Percentiles rank a stretch among this genome's conserved stretches.
These are phyloP conservation scores for Trypanosomatidae sp. DNA, from an alignment of 208 protist genomes.

Conservation along the genomic window DNA sequence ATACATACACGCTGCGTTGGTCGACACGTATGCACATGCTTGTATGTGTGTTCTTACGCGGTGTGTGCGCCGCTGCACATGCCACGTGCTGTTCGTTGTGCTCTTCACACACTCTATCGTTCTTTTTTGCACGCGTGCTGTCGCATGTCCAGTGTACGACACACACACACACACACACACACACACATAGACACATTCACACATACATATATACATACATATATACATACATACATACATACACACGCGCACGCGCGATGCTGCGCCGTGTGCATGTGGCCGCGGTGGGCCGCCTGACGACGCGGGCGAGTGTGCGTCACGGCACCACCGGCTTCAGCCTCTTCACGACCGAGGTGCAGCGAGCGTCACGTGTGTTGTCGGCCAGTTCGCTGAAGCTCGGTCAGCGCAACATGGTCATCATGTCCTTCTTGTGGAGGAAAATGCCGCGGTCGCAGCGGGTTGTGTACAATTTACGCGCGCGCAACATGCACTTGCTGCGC, in stretches of 20 bases:
- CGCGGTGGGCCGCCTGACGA: too few species aligned
- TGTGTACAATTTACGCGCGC: slow-evolving; percentile 29
- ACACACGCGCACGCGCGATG: background rate
- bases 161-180: background rate
- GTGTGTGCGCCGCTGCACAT: too few species aligned
- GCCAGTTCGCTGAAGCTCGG: slow-evolving; percentile 15
- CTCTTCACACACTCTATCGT: too few species aligned
- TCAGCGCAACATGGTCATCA: slow-evolving; percentile 21
- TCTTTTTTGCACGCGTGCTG: too few species aligned
- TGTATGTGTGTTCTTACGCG: too few species aligned
- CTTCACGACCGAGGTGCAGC: slow-evolving; percentile 24
- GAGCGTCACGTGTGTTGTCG: slow-evolving; percentile 11
- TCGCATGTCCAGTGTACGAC: background rate
- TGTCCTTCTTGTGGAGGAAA: slow-evolving; percentile 23
- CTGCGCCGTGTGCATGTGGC: too few species aligned
- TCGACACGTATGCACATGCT: background rate
- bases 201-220: slow-evolving; percentile 1
- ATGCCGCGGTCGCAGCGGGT: slow-evolving; percentile 9
- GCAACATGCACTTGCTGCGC: slow-evolving; percentile 8
- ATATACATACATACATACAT: background rate
- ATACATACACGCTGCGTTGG: background rate
- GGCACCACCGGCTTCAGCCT: slow-evolving; percentile 53
- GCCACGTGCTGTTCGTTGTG: too few species aligned
- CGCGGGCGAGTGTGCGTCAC: too few species aligned
- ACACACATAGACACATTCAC: background rate